phyloP scores from a whole-genome alignment of 148 eudicot genomes.

The Fallopia convolvulus region DNA sequence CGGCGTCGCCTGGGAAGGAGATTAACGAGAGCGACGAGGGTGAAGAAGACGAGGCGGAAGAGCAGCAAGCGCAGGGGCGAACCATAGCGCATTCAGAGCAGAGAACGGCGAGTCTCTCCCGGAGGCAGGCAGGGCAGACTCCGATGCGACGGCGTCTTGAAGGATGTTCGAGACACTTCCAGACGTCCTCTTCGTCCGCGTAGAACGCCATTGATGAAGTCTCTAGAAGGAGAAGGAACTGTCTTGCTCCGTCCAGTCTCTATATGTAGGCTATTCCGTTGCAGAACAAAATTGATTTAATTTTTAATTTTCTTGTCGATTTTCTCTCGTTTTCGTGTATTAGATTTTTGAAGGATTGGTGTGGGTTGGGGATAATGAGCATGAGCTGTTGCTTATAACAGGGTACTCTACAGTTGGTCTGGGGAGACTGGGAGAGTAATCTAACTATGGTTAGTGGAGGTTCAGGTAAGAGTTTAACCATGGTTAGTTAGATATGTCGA shows the following conservation, averaged over 20 bases:
- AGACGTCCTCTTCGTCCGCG: constrained; percentile 47
- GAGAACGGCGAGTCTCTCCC: constrained; percentile 39
- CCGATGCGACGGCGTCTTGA: constrained; percentile 47
- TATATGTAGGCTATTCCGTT: not conserved
- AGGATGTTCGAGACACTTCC: constrained; percentile 63
- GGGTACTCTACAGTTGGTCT: not conserved
- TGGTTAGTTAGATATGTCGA: not conserved
- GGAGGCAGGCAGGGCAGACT: constrained; percentile 39
- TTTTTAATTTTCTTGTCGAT: not conserved
- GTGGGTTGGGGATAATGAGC: constrained; percentile 14
- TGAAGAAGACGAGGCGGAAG: constrained; percentile 26
- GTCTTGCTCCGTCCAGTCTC: not conserved
- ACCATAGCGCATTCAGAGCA: constrained; percentile 41
- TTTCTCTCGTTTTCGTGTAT: not conserved
- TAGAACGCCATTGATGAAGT: constrained; percentile 40
- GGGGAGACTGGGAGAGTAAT: not conserved
- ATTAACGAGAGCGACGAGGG: constrained; percentile 15
- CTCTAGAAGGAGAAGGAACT: not conserved
- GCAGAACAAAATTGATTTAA: not conserved
- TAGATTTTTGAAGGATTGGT: not conserved
- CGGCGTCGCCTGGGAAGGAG: constrained; percentile 3
- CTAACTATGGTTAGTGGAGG: not conserved
- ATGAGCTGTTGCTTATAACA: constrained; percentile 5
- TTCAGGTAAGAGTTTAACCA: not conserved
- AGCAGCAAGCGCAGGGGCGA: constrained; percentile 35